Evolutionary conservation across 2,329 filamentous ascomycete species (phyloP).

Genomic region (Grosmannia huntii): DNA sequence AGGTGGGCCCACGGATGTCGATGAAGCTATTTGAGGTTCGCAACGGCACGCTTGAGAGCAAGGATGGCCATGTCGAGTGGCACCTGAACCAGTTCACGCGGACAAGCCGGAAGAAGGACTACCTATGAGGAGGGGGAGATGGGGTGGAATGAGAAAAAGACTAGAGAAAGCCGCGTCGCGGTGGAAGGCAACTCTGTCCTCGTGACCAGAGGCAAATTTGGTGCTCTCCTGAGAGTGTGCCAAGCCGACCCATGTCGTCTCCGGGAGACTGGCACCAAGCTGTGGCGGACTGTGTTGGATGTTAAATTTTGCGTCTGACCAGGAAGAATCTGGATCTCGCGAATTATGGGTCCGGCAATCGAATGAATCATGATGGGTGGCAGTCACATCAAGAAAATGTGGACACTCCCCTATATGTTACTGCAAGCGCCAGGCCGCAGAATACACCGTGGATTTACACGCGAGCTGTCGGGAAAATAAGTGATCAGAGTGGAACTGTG

Average conservation of each 20-base stretch:
- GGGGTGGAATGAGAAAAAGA: neutral
- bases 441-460: neutral
- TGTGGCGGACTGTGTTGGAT: neutral
- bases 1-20: conserved; percentile 93
- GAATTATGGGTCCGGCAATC: neutral
- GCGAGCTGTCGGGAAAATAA: neutral
- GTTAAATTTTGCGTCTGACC: neutral
- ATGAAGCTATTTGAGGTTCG: conserved; percentile 92
- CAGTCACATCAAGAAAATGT: neutral
- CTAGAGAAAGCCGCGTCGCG: neutral
- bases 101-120: conserved; percentile 91
- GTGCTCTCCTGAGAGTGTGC: neutral
- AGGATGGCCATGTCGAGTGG: conserved; percentile 94
- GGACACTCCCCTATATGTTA: neutral
- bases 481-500: neutral
- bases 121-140: conserved; percentile 44
- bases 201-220: neutral
- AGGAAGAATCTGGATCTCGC: neutral
- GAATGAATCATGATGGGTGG: neutral
- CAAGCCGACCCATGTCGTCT: neutral
- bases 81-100: conserved; percentile 90
- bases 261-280: neutral
- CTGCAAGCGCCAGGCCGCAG: neutral
- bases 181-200: neutral
- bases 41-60: conserved; percentile 82